These are phyloP conservation scores for Straminergon stramineum DNA, from an alignment of 225 moss, liverwort and hornwort genomes.

Conservation along the genomic window DNA sequence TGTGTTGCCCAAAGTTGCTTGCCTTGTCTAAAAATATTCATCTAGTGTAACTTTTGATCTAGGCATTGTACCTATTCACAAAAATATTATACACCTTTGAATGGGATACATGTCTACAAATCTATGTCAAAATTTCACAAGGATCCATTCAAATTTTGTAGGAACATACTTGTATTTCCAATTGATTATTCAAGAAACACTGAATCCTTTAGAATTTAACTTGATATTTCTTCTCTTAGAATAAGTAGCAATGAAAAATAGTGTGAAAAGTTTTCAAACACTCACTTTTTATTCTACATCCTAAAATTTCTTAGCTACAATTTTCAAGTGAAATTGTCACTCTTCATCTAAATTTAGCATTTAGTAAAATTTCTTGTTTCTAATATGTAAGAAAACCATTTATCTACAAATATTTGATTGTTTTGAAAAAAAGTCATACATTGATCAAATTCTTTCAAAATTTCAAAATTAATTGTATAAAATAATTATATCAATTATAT, in stretches of 20 bases:
- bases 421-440: too few relatives aligned
- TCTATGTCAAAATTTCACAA: background rate
- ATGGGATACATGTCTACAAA: background rate
- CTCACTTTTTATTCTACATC: background rate
- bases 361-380: too few relatives aligned
- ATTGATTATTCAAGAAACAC: background rate
- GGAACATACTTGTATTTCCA: accelerated
- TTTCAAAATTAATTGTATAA: accelerated
- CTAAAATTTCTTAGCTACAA: background rate
- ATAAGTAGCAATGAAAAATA: background rate
- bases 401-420: too few relatives aligned
- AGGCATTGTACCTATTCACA: background rate
- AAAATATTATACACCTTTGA: background rate
- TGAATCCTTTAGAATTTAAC: background rate
- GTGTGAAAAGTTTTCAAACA: background rate
- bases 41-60: background rate
- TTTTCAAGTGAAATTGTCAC: too few relatives aligned
- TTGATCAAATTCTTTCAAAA: background rate
- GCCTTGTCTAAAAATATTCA: background rate
- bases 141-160: background rate
- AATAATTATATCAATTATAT: background rate
- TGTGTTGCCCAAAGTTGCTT: background rate
- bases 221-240: background rate
- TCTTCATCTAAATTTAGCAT: background rate
- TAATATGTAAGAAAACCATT: background rate